These are phyloP conservation scores for Prunus fruticosa DNA, from an alignment of 306 rosid species.

Conservation along the genomic window DNA sequence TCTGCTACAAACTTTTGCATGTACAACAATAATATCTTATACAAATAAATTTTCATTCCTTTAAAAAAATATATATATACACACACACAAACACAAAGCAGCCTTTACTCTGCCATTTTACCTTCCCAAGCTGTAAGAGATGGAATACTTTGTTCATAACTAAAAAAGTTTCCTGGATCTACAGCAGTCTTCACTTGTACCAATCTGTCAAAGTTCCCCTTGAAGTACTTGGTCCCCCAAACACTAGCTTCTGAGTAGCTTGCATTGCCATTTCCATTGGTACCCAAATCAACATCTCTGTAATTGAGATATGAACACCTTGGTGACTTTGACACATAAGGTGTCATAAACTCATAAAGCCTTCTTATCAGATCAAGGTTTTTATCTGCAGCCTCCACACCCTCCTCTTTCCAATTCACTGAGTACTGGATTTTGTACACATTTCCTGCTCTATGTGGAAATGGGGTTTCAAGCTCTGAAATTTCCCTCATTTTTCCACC, in stretches of 20 bases:
- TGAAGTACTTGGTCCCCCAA: slow-evolving; percentile 73
- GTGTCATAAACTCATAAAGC: slow-evolving; percentile 61
- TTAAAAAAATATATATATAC: neutral
- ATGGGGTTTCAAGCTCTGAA: slow-evolving; percentile 51
- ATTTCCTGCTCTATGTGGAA: slow-evolving; percentile 78
- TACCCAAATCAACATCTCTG: slow-evolving; percentile 72
- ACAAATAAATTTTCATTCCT: neutral
- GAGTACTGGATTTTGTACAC: slow-evolving; percentile 63
- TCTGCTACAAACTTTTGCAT: no score
- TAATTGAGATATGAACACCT: slow-evolving; percentile 69
- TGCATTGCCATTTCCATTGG: slow-evolving; percentile 45
- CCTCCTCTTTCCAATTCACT: slow-evolving; percentile 59
- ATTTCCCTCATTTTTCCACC: slow-evolving; percentile 74
- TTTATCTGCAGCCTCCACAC: slow-evolving; percentile 26
- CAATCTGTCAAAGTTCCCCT: slow-evolving; percentile 57
- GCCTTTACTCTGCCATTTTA: slow-evolving; percentile 26
- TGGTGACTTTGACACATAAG: slow-evolving; percentile 58
- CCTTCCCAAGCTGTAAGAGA: slow-evolving; percentile 31
- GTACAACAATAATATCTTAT: no score
- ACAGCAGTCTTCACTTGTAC: slow-evolving; percentile 52
- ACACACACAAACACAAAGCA: neutral
- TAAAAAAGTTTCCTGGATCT: slow-evolving; percentile 63
- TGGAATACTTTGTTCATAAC: slow-evolving; percentile 72
- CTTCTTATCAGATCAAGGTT: slow-evolving; percentile 39
- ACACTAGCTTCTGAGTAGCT: slow-evolving; percentile 46